Conservation (phyloP, 768 basidiomycete species). For the Tubosaeta sp. region DNA sequence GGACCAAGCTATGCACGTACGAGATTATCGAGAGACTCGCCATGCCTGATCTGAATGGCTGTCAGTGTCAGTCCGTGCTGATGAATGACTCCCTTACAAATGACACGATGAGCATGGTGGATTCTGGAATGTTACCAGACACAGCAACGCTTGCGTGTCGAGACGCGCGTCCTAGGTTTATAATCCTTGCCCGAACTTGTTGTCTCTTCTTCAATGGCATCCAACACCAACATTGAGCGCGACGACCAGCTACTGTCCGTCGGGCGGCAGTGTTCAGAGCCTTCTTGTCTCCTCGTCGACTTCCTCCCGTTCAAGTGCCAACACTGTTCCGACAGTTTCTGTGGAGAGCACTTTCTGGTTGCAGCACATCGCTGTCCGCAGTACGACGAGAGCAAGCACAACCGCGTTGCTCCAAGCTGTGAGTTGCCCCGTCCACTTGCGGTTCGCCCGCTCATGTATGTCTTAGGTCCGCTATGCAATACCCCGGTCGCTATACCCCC, state of each 20-base stretch:
- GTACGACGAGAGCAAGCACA: conserved; percentile 66
- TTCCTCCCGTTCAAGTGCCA: conserved; percentile 86
- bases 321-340: conserved; percentile 67
- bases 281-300: conserved; percentile 68
- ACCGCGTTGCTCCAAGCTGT: conserved; percentile 79
- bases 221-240: conserved; percentile 30
- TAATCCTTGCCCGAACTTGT: conserved; percentile 4
- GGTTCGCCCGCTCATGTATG: conserved; percentile 1
- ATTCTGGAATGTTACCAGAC: background rate
- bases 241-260: conserved; percentile 60
- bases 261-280: conserved; percentile 67
- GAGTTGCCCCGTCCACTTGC: conserved; percentile 20
- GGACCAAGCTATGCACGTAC: conserved; percentile 34
- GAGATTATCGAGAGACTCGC: conserved; percentile 73
- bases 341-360: conserved; percentile 76
- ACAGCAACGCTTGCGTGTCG: conserved; percentile 13
- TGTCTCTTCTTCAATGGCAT: background rate
- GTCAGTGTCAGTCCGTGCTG: background rate
- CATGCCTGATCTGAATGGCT: conserved; percentile 59
- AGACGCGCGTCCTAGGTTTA: conserved; percentile 16
- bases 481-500: conserved; percentile 69
- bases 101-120: conserved; percentile 20
- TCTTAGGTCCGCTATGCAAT: conserved; percentile 70
- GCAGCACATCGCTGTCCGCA: conserved; percentile 61
- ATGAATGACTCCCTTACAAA: conserved; percentile 20